phyloP scores from a whole-genome alignment of 495 filamentous ascomycete species.

The Sabuloglossum arenarium region DNA sequence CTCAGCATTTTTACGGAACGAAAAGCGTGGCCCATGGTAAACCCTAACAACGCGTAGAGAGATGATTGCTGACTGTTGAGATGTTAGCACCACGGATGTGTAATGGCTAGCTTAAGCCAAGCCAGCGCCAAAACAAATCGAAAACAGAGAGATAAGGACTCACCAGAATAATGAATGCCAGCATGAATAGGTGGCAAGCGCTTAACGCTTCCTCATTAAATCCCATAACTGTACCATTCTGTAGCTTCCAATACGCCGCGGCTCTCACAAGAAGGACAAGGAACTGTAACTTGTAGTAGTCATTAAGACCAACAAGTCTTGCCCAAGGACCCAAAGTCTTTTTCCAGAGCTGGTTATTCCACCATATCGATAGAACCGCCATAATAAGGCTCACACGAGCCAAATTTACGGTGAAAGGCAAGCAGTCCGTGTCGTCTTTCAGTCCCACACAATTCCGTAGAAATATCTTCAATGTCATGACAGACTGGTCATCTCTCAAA shows the following conservation, averaged over 20 bases:
- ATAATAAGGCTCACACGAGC: conserved; percentile 19
- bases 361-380: conserved; percentile 42
- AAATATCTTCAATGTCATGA: not conserved
- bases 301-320: conserved; percentile 39
- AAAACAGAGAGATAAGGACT: too few species aligned
- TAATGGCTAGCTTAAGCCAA: not conserved
- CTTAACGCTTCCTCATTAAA: conserved; percentile 21
- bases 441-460: not conserved
- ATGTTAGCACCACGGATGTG: not conserved
- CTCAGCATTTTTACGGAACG: not conserved
- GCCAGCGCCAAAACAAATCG: too few species aligned
- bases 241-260: conserved; percentile 27
- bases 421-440: not conserved
- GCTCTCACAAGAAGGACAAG: conserved; percentile 37
- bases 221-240: not conserved
- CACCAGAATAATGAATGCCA: conserved; percentile 15
- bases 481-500: not conserved
- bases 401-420: conserved; percentile 14
- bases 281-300: conserved; percentile 50
- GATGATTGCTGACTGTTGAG: conserved; percentile 7
- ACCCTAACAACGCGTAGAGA: conserved; percentile 8
- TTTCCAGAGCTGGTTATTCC: conserved; percentile 51
- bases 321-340: conserved; percentile 39
- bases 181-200: conserved; percentile 34
- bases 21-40: not conserved